Percentiles rank a stretch among this genome's conserved stretches.
Evolutionary conservation across 2,329 filamentous ascomycete genomes (phyloP).

Genomic region (Orbilia brochopaga): DNA sequence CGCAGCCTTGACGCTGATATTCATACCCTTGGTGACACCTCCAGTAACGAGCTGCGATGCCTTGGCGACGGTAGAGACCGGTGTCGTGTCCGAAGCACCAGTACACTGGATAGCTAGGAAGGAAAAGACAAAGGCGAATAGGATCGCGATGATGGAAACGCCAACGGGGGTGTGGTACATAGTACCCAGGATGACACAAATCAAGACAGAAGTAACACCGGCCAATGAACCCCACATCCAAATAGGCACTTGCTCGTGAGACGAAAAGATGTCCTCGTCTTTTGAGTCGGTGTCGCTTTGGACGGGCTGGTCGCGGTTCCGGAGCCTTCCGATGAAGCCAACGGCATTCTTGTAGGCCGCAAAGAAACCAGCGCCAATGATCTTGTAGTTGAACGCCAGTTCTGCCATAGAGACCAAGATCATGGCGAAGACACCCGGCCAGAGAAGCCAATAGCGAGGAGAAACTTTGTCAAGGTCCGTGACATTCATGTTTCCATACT

Average conservation of each 20-base stretch:
- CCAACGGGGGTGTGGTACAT: constrained; percentile 41
- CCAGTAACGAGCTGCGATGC: constrained; percentile 62
- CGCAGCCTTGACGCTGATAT: constrained; percentile 58
- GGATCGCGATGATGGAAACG: constrained; percentile 60
- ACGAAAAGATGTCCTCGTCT: constrained; percentile 32
- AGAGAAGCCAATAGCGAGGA: constrained; percentile 64
- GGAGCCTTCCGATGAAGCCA: constrained; percentile 58
- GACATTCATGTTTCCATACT: constrained; percentile 44
- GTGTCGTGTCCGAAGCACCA: constrained; percentile 60
- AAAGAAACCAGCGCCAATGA: constrained; percentile 61
- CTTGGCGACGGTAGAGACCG: constrained; percentile 61
- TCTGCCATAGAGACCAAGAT: constrained; percentile 62
- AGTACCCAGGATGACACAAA: constrained; percentile 41
- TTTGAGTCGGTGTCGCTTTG: constrained; percentile 10
- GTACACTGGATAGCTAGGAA: constrained; percentile 61
- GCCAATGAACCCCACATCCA: constrained; percentile 48
- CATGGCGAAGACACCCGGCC: constrained; percentile 63
- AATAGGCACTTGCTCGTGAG: constrained; percentile 32
- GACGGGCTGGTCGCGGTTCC: constrained; percentile 15
- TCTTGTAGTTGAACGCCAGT: constrained; percentile 59
- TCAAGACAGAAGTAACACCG: constrained; percentile 26
- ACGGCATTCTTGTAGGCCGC: constrained; percentile 62
- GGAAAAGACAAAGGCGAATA: constrained; percentile 62
- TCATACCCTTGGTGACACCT: constrained; percentile 60
- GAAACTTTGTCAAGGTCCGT: constrained; percentile 57